Conservation (phyloP, 176 grass and related monocot species). For the Alloteropsis semialata region DNA sequence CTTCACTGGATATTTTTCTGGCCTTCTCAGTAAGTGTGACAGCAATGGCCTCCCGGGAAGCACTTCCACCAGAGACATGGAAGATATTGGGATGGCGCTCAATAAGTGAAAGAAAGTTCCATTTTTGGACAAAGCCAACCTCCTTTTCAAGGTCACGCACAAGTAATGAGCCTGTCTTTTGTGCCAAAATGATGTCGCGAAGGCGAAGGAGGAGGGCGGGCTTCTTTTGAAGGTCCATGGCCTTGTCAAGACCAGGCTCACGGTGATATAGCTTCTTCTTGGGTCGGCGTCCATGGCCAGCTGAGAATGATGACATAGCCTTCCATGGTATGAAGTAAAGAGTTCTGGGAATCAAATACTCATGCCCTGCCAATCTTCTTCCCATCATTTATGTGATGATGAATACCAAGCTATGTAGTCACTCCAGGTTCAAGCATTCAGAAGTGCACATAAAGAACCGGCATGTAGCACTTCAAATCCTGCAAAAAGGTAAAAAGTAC, state of each 20-base stretch:
- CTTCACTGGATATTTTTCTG: constrained; percentile 56
- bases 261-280: constrained; percentile 94
- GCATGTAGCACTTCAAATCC: background rate
- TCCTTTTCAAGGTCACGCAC: constrained; percentile 84
- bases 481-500: background rate
- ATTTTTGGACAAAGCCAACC: constrained; percentile 85
- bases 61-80: constrained; percentile 53
- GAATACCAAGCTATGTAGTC: background rate
- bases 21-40: constrained; percentile 77
- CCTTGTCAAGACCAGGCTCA: constrained; percentile 70
- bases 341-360: background rate
- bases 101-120: constrained; percentile 67
- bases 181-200: constrained; percentile 49
- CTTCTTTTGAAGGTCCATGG: constrained; percentile 83
- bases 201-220: constrained; percentile 64
- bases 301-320: constrained; percentile 54
- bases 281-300: constrained; percentile 43
- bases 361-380: constrained; percentile 3
- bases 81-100: constrained; percentile 72
- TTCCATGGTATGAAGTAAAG: constrained; percentile 30
- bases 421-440: background rate
- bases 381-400: background rate
- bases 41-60: constrained; percentile 47
- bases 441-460: background rate
- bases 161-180: constrained; percentile 54